phyloP scores from a whole-genome alignment of 2,329 filamentous ascomycete species.

The Cladosporium oxysporum region DNA sequence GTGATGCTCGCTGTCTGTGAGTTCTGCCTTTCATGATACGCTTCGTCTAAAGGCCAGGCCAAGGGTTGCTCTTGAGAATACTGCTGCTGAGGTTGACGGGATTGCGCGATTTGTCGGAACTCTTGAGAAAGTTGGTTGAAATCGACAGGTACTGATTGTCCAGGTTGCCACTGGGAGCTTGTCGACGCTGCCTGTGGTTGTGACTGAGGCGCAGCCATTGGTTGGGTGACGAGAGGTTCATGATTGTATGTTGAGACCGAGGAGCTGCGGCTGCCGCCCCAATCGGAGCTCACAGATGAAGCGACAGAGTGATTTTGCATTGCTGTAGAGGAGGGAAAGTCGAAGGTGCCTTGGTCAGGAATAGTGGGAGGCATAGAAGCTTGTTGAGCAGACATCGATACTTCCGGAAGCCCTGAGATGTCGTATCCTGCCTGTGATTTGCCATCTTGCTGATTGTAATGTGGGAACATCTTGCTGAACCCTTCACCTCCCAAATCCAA shows the following conservation, averaged over 20 bases:
- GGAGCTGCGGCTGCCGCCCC: constrained; percentile 37
- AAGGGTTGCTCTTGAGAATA: constrained; percentile 35
- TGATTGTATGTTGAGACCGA: constrained; percentile 28
- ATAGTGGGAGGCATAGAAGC: constrained; percentile 32
- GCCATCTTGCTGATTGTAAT: constrained; percentile 27
- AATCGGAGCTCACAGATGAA: constrained; percentile 35
- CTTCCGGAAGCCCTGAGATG: constrained; percentile 25
- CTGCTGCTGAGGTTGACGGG: constrained; percentile 25
- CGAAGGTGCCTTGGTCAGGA: constrained; percentile 29
- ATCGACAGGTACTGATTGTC: constrained; percentile 40
- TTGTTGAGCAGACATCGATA: constrained; percentile 32
- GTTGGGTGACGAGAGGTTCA: constrained; percentile 7
- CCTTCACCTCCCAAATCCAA: constrained; percentile 8
- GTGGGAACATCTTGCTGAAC: constrained; percentile 26
- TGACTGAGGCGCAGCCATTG: constrained; percentile 20
- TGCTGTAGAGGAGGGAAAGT: constrained; percentile 29
- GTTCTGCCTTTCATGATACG: constrained; percentile 32
- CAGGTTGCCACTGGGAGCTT: constrained; percentile 39
- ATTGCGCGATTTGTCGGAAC: constrained; percentile 34
- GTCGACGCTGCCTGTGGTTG: not conserved
- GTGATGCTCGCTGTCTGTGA: constrained; percentile 37
- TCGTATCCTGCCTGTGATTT: constrained; percentile 28
- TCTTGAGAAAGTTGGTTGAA: constrained; percentile 36
- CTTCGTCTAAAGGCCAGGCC: constrained; percentile 36
- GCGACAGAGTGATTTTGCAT: constrained; percentile 28